Conservation (phyloP, 176 grass and related monocot genomes). For the Cenchrus americanus region DNA sequence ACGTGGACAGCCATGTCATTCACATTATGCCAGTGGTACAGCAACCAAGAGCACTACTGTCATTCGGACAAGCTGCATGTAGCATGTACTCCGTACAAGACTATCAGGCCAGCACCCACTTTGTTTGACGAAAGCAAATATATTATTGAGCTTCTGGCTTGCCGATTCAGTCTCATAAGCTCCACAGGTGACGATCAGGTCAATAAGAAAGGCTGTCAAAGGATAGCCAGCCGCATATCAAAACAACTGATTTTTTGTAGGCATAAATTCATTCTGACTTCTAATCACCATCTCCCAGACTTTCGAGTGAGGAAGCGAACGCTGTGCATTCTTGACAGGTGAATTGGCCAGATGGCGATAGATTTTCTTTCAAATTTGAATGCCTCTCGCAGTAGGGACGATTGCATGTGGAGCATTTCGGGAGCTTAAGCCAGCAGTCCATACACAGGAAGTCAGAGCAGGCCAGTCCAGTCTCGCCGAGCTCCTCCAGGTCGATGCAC, state of each 20-base stretch:
- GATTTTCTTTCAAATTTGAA: slow-evolving; percentile 41
- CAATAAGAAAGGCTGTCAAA: slow-evolving; percentile 16
- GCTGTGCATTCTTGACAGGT: slow-evolving; percentile 66
- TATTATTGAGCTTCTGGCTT: background rate
- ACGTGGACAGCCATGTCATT: background rate
- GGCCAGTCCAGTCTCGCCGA: slow-evolving; percentile 44
- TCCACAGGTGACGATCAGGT: background rate
- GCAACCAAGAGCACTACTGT: background rate
- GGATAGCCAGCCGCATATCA: background rate
- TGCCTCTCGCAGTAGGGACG: slow-evolving; percentile 74
- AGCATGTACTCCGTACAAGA: background rate
- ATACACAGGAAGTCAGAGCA: slow-evolving; percentile 80
- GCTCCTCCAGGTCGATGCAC: slow-evolving; percentile 67
- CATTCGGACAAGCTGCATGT: slow-evolving; percentile 24
- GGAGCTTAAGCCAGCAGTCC: slow-evolving; percentile 77
- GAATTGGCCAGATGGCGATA: slow-evolving; percentile 48
- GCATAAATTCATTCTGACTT: background rate
- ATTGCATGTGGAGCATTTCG: slow-evolving; percentile 83
- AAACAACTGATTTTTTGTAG: background rate
- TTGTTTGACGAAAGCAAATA: slow-evolving; percentile 35
- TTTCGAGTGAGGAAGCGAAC: slow-evolving; percentile 7
- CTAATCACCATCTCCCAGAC: slow-evolving; percentile 51
- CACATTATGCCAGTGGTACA: background rate
- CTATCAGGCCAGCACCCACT: slow-evolving; percentile 33
- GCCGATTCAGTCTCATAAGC: background rate